phyloP scores from a whole-genome alignment of 345 rosid species.

The Citrus reticulata region DNA sequence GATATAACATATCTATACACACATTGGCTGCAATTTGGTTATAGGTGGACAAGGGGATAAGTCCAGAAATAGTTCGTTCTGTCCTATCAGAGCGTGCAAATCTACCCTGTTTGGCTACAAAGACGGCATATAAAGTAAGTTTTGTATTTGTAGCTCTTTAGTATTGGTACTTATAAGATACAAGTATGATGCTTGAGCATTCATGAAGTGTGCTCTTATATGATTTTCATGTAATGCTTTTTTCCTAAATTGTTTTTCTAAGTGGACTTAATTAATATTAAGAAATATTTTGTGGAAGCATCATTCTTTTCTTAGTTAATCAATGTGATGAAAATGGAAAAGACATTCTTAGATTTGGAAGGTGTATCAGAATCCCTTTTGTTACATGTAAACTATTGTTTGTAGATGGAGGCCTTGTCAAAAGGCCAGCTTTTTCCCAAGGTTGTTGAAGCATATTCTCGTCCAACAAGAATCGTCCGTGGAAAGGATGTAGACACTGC shows the following conservation, averaged over 20 bases:
- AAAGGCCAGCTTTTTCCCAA: conserved; percentile 59
- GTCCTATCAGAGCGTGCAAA: conserved; percentile 79
- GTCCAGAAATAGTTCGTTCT: conserved; percentile 86
- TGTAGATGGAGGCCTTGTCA: conserved; percentile 73
- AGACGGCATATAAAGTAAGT: conserved; percentile 70
- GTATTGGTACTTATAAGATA: not conserved
- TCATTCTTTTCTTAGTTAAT: not conserved
- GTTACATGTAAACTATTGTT: conserved; percentile 11
- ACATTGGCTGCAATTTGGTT: conserved; percentile 13
- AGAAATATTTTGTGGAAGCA: not conserved
- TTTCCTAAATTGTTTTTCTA: not conserved
- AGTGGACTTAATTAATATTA: not conserved
- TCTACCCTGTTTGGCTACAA: conserved; percentile 81
- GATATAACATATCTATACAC: not conserved
- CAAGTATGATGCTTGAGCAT: not conserved
- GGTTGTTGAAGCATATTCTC: conserved; percentile 90
- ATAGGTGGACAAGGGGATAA: conserved; percentile 82
- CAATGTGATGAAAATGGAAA: not conserved
- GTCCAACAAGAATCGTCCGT: conserved; percentile 88
- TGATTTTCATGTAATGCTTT: not conserved
- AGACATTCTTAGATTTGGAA: not conserved
- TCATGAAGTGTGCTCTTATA: not conserved
- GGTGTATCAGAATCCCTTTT: not conserved
- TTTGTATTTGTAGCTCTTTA: conserved; percentile 1
- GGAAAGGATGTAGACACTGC: conserved; percentile 71